Evolutionary conservation across 345 rosid genomes (phyloP).

Genomic region (Gossypium mustelinum): DNA sequence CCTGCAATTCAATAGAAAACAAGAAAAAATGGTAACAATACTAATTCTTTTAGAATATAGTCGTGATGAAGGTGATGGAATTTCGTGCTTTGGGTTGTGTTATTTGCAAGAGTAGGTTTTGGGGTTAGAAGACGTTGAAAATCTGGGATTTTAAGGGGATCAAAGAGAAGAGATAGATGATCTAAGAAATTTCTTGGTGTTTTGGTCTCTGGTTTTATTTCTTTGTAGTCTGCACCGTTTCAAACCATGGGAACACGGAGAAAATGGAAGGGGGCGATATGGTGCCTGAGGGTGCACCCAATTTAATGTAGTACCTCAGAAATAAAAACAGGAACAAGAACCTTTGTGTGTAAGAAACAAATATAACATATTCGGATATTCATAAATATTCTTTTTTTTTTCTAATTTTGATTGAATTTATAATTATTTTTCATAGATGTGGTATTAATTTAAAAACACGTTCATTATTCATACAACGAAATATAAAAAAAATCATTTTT

Average conservation of each 20-base stretch:
- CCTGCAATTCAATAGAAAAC: slow-evolving; percentile 10
- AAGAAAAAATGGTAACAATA: background rate
- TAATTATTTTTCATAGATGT: too few species aligned
- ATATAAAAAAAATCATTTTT: too few species aligned
- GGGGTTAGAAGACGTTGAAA: background rate
- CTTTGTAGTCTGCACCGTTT: background rate
- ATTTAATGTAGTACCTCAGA: background rate
- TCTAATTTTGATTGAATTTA: too few species aligned
- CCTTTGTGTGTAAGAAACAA: background rate
- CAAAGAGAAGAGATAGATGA: background rate
- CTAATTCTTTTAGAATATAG: background rate
- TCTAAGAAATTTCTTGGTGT: background rate
- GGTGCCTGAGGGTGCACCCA: slow-evolving; percentile 3
- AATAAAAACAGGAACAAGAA: background rate
- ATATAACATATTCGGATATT: background rate
- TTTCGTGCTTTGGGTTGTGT: background rate
- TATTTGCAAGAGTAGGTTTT: background rate
- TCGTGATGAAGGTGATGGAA: background rate
- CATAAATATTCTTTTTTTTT: background rate
- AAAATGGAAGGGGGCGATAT: background rate
- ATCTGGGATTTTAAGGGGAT: background rate
- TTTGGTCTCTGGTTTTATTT: background rate
- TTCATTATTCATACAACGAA: too few species aligned
- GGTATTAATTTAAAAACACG: too few species aligned
- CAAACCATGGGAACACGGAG: background rate